Evolutionary conservation across 208 protist genomes (phyloP).

Genomic region (Leishmania tropica): DNA sequence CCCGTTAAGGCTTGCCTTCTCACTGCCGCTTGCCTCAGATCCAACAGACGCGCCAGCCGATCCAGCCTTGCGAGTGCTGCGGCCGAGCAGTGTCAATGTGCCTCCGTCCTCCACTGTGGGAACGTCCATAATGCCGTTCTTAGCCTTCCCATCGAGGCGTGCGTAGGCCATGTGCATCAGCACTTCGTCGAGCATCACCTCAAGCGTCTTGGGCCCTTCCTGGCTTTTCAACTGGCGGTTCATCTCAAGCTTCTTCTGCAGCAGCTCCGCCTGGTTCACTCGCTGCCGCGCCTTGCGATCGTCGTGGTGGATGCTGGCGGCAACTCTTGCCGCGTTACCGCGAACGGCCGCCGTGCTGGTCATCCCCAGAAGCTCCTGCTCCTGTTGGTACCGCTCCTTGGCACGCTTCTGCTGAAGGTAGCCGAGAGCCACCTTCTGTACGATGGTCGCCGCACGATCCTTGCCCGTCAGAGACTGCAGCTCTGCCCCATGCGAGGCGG

Average conservation of each 20-base stretch:
- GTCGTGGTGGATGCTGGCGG: conserved; percentile 43
- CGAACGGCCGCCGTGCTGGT: conserved; percentile 33
- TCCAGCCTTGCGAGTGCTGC: conserved; percentile 3
- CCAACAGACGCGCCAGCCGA: background rate
- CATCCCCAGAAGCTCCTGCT: conserved; percentile 93
- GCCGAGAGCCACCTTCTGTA: conserved; percentile 90
- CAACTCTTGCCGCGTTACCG: conserved; percentile 34
- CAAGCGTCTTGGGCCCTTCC: conserved; percentile 94
- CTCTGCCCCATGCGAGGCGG: conserved; percentile 44
- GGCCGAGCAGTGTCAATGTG: conserved; percentile 65
- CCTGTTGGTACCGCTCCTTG: conserved; percentile 63
- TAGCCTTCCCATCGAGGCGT: conserved; percentile 77
- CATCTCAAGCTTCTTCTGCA: conserved; percentile 78
- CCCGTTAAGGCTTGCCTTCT: background rate
- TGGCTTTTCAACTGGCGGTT: conserved; percentile 79
- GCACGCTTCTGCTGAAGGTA: conserved; percentile 87
- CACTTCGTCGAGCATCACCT: conserved; percentile 93
- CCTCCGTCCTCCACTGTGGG: conserved; percentile 90
- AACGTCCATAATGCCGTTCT: conserved; percentile 69
- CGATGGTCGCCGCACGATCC: conserved; percentile 83
- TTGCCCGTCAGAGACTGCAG: conserved; percentile 72
- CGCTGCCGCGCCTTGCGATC: conserved; percentile 86
- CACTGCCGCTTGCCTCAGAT: background rate
- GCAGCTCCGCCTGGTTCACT: conserved; percentile 89
- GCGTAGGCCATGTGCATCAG: conserved; percentile 93